phyloP scores from a whole-genome alignment of 140 eudicot genomes.

The Oenanthe javanica region DNA sequence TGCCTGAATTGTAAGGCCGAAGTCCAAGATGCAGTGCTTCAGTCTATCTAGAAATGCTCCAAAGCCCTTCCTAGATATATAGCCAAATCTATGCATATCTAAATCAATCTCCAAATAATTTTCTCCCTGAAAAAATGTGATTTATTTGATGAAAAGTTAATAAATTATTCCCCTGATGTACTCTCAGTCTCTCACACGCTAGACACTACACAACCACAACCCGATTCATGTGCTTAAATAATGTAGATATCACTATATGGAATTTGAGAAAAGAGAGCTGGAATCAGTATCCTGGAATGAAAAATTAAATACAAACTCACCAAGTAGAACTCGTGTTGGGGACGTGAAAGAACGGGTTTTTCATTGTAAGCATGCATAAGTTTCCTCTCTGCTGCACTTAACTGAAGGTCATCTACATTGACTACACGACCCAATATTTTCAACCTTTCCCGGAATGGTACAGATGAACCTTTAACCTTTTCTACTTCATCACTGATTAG shows the following conservation, averaged over 20 bases:
- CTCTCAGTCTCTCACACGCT: background rate
- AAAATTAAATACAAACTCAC: constrained; percentile 31
- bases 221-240: background rate
- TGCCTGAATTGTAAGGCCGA: constrained; percentile 88
- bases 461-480: constrained; percentile 65
- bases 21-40: constrained; percentile 68
- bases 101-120: constrained; percentile 80
- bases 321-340: constrained; percentile 78
- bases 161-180: background rate
- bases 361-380: constrained; percentile 85
- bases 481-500: constrained; percentile 65
- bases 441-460: constrained; percentile 76
- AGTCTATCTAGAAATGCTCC: constrained; percentile 63
- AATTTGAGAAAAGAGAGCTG: background rate
- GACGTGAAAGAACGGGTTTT: constrained; percentile 87
- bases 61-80: constrained; percentile 82
- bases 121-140: constrained; percentile 44
- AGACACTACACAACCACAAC: background rate
- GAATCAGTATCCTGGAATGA: background rate
- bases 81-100: constrained; percentile 90
- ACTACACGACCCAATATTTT: constrained; percentile 80
- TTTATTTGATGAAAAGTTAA: background rate
- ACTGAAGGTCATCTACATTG: constrained; percentile 73
- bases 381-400: constrained; percentile 73
- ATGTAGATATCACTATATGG: background rate